phyloP scores from a whole-genome alignment of 768 basidiomycete genomes.

The Podaxis pistillaris region DNA sequence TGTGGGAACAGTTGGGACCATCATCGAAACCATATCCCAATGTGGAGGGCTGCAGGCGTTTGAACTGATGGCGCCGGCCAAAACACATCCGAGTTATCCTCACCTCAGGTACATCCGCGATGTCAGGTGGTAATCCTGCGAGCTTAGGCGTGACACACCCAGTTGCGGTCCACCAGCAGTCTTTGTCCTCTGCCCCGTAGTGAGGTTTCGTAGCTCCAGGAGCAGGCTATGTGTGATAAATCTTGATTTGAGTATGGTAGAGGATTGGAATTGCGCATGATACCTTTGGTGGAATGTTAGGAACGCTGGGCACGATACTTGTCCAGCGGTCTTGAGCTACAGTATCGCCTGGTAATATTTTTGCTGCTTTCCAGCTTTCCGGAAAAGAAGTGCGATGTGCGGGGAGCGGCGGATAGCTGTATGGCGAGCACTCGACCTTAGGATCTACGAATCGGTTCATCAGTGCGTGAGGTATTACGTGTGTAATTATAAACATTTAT shows the following conservation, averaged over 20 bases:
- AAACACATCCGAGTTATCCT: background rate
- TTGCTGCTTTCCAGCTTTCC: conserved; percentile 40
- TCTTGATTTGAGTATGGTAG: background rate
- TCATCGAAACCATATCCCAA: conserved; percentile 65
- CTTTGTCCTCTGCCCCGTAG: conserved; percentile 41
- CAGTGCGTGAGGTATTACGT: background rate
- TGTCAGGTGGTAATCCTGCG: conserved; percentile 40
- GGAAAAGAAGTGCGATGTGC: conserved; percentile 39
- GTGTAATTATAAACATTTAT: background rate
- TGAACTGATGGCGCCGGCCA: background rate
- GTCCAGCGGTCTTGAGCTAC: conserved; percentile 43
- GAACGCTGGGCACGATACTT: conserved; percentile 41
- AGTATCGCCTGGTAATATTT: conserved; percentile 40
- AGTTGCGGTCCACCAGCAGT: conserved; percentile 51
- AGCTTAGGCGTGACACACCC: conserved; percentile 50
- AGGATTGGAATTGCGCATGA: background rate
- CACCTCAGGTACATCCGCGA: conserved; percentile 49
- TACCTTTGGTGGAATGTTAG: conserved; percentile 47
- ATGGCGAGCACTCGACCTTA: conserved; percentile 38
- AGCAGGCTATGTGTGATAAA: conserved; percentile 21
- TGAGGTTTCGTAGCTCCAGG: conserved; percentile 21
- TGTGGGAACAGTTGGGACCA: conserved; percentile 65
- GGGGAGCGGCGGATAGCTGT: conserved; percentile 37
- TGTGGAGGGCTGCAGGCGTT: conserved; percentile 41
- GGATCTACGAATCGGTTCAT: conserved; percentile 5